Base-by-base conservation (phyloP, 2,329 filamentous ascomycete species). In the Penicillium sp. region DNA sequence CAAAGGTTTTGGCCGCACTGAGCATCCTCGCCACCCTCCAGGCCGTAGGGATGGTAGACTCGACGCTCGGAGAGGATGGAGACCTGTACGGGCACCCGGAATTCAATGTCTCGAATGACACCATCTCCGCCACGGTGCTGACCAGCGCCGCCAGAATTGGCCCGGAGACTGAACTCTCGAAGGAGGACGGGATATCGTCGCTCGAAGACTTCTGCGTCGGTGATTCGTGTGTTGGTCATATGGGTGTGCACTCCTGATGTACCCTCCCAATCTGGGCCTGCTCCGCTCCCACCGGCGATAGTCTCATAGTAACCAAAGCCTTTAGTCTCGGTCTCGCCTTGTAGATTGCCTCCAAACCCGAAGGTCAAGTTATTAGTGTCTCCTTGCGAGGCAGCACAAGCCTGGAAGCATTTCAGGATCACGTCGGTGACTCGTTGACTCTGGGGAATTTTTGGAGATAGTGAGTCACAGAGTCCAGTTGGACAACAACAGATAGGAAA, bases 211-310 rank as follows among this genome's bases (percentile, higher is more conserved):
- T 95, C 91, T 0, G 88, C 83, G 71, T 94, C 91, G 0, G 91
- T 93, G 71, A 93, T 94, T 14, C 90, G 84, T 3, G 91, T 94
- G 74, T 95, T 95, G 6, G 91, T 94, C 89, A 93, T 93, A 77
- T 94, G 90, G 1, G 86, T 89, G 73, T 94, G 90, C n/a, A 93
- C 89, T 16, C 89, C 90, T 55, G 82, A 86, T 11, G 89, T 88
- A 40, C 91, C 91, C 62, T 89, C 81, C 90, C 90, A 93, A 14
- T 82, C 81, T 0, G 87, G 84, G 0, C 90, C 90, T 0, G 91
- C 91, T 30, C 91, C 91, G 42, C 84, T 87, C 0, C 91, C 91
- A 42, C 91, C 91, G 0, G 89, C 88, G 64, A 95, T 93, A 6
- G 91, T 94, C 76, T 95, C 91, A 74, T 92, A 92, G 78, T 93